Evolutionary conservation across 2,329 filamentous ascomycete species (phyloP), one percentile per base, ranked within the genome.

Genomic region (Phyllosticta citribraziliensis): DNA sequence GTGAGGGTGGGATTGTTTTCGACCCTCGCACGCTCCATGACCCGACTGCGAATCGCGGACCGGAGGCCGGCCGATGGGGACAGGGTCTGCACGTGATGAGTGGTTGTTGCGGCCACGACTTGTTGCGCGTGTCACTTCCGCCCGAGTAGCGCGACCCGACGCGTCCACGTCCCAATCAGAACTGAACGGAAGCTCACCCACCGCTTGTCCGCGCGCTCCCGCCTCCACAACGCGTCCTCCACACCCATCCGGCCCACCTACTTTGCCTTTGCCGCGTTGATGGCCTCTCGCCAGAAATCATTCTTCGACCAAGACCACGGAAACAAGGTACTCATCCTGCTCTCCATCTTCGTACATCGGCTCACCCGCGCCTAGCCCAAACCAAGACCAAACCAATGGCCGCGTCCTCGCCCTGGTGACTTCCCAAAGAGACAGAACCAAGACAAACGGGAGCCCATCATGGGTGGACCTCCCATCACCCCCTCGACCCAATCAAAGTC

Each of bases 401-500:
- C 69, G 47, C 72, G 70, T 59, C 64, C 66, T 58, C 68, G 69
- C 65, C 73, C 65, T 56, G 66, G 65, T 55, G 62, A 66, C 56
- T 63, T 64, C 62, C 63, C 65, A 66, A 67, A 58, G 54, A 67
- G 62, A 65, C 63, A 68, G 69, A 56, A 53, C 17, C 25, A 40
- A 25, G 54, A 62, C 20, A 62, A 33, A 54, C 55, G 55, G 3
- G 55, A 58, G 22, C 24, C 56, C 55, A 65, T 74, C 62, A 70
- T 68, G 50, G 68, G 70, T 10, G 69, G 69, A 11, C 70, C 76
- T 54, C 72, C 76, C 9, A 78, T 79, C 55, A 73, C 78, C 59
- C 76, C 82, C 8, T 83, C 80, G 11, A 75, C 76, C 4, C 76
- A 80, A 64, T 80, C 81, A 2, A 80, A 78, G 62, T 76, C 76